Evolutionary conservation across 208 protist genomes (phyloP), one percentile per base, ranked within the genome.

Genomic region (Angomonas deanei): DNA sequence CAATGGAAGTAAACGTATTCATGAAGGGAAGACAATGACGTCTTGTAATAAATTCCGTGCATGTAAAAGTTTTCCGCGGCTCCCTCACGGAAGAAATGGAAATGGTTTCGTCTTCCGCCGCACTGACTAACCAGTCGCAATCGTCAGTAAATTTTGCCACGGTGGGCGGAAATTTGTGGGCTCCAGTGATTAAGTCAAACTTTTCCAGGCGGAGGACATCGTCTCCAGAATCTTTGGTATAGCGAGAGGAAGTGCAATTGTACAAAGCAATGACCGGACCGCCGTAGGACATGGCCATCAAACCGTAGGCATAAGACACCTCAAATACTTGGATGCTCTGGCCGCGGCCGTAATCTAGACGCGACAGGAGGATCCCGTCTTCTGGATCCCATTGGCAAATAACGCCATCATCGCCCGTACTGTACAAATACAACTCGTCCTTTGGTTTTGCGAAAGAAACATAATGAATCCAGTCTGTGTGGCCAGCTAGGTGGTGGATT

Each of bases 401-500:
- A 0, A 80, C 64, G n/a, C 83, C 86, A 62, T 95, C 89, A 52
- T 92, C 86, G 53, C 86, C 85, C 3, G 80, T 72, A 66, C 86
- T 95, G 57, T 91, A 91, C 4, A 95, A 69, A 38, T 84, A 74
- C 49, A 91, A 55, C 26, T 59, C 60, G 1, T 66, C 48, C 24
- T 55, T 63, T 13, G 42, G 32, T 26, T 61, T 57, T 6, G 82
- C 70, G 63, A 95, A 92, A 61, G 82, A 80, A 0, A 95, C 83
- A 70, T 85, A 91, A 17, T 80, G 78, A 1, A 95, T 80, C 82
- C 84, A 93, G 62, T 95, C 86, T 8, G 78, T 88, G 76, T 95
- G 86, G 19, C 83, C 86, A 0, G 61, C 32, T 24, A 95, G 64
- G 47, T 81, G 68, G 56, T 88, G 85, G 0, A 91, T 27, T 0